Percentiles rank a stretch among this genome's conserved stretches.
Conservation (phyloP, 2,329 filamentous ascomycete genomes). For the Nothophaeocryptopus gaeumannii region DNA sequence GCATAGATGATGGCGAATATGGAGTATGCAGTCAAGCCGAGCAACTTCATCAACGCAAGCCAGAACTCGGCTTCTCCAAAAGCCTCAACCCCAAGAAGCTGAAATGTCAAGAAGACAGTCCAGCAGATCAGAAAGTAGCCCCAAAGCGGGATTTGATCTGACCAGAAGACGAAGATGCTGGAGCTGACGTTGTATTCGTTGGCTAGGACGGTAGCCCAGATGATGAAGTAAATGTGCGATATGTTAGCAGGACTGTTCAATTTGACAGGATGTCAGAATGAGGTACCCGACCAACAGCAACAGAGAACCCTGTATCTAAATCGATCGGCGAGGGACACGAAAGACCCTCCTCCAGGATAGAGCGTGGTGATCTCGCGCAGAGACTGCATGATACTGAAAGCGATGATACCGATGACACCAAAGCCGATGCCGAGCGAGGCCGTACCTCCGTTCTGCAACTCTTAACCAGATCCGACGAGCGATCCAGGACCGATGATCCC, state of each 20-base stretch:
- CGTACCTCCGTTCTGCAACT: conserved; percentile 66
- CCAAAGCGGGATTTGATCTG: conserved; percentile 46
- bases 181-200: conserved; percentile 71
- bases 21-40: conserved; percentile 40
- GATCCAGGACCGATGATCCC: conserved; percentile 66
- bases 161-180: conserved; percentile 66
- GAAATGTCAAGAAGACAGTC: conserved; percentile 38
- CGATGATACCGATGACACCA: conserved; percentile 67
- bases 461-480: conserved; percentile 68
- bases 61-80: conserved; percentile 48
- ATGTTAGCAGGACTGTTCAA: background rate
- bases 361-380: conserved; percentile 72
- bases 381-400: conserved; percentile 66
- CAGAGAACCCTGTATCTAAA: conserved; percentile 69
- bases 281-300: conserved; percentile 61
- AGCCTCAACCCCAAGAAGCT: conserved; percentile 41
- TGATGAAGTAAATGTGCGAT: conserved; percentile 61
- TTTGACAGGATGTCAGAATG: background rate
- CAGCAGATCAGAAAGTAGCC: conserved; percentile 44
- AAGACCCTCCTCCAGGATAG: conserved; percentile 68
- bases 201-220: conserved; percentile 63
- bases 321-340: conserved; percentile 66
- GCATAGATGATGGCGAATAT: conserved; percentile 42
- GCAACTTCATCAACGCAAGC: conserved; percentile 42
- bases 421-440: conserved; percentile 73